Conservation (phyloP, 2,329 filamentous ascomycete genomes). For the Rhynchosporium agropyri region DNA sequence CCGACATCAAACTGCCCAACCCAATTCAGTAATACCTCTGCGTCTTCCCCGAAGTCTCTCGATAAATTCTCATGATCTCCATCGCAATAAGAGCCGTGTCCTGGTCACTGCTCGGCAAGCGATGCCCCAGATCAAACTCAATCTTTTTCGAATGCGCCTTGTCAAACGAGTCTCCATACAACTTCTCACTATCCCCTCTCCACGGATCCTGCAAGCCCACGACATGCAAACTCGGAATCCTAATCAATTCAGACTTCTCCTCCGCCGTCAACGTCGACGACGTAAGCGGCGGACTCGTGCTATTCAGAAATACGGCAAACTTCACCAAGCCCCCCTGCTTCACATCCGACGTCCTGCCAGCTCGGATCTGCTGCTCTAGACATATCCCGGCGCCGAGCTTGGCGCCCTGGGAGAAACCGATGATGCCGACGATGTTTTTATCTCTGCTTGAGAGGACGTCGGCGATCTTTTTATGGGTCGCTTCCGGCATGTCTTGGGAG, state of each 20-base stretch:
- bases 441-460: conserved; percentile 17
- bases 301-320: conserved; percentile 33
- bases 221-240: conserved; percentile 33
- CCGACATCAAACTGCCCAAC: not conserved
- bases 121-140: conserved; percentile 35
- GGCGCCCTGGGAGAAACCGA: conserved; percentile 70
- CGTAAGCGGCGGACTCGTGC: conserved; percentile 28
- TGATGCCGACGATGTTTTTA: conserved; percentile 55
- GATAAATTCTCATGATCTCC: conserved; percentile 33
- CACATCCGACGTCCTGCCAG: not conserved
- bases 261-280: conserved; percentile 16
- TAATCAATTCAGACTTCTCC: conserved; percentile 26
- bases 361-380: conserved; percentile 57
- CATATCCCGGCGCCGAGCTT: conserved; percentile 63
- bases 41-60: conserved; percentile 20
- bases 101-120: conserved; percentile 29
- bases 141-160: conserved; percentile 23
- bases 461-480: conserved; percentile 21
- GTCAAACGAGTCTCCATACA: conserved; percentile 31
- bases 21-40: conserved; percentile 16
- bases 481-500: conserved; percentile 19
- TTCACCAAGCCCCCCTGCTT: conserved; percentile 21
- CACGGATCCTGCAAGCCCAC: conserved; percentile 35
- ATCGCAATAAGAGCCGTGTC: conserved; percentile 32
- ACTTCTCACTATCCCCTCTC: conserved; percentile 24